Conservation (phyloP, 768 basidiomycete genomes). For the Clavulina sp. region DNA sequence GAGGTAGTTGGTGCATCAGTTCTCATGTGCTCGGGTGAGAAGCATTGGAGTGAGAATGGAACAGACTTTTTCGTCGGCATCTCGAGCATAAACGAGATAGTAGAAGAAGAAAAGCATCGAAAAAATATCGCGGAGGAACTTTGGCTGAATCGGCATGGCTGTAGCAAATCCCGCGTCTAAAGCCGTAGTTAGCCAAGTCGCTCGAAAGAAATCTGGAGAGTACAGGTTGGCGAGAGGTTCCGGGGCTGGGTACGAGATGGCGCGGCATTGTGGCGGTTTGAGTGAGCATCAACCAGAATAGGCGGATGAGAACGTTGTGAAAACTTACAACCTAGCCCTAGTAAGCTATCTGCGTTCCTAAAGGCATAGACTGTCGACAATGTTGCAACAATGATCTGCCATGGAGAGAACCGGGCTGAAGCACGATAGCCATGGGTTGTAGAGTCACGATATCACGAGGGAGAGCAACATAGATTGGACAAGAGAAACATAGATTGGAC, state of each 20-base stretch:
- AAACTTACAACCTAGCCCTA: slow-evolving; percentile 60
- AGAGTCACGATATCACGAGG: no score
- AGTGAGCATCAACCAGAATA: not conserved
- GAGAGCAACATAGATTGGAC: no score
- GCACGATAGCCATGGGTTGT: not conserved
- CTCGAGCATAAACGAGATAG: slow-evolving; percentile 76
- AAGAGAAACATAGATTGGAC: not conserved
- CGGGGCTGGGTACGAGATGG: slow-evolving; percentile 39
- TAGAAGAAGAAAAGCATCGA: slow-evolving; percentile 75
- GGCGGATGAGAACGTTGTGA: not conserved
- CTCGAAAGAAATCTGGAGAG: slow-evolving; percentile 83
- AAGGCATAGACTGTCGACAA: slow-evolving; percentile 71
- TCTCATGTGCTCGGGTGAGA: not conserved
- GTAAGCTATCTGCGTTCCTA: slow-evolving; percentile 67
- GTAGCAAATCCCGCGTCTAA: slow-evolving; percentile 97
- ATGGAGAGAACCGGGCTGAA: slow-evolving; percentile 76
- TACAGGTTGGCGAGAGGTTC: slow-evolving; percentile 90
- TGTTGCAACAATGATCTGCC: slow-evolving; percentile 80
- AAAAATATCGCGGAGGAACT: slow-evolving; percentile 77
- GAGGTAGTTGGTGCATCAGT: not conserved
- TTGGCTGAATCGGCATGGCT: slow-evolving; percentile 80
- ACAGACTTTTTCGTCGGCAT: slow-evolving; percentile 90
- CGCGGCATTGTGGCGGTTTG: slow-evolving; percentile 4
- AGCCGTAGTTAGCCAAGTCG: slow-evolving; percentile 86
- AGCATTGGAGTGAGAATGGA: not conserved